Conservation (phyloP, 2,329 filamentous ascomycete genomes). For the Nigrospora oryzae region DNA sequence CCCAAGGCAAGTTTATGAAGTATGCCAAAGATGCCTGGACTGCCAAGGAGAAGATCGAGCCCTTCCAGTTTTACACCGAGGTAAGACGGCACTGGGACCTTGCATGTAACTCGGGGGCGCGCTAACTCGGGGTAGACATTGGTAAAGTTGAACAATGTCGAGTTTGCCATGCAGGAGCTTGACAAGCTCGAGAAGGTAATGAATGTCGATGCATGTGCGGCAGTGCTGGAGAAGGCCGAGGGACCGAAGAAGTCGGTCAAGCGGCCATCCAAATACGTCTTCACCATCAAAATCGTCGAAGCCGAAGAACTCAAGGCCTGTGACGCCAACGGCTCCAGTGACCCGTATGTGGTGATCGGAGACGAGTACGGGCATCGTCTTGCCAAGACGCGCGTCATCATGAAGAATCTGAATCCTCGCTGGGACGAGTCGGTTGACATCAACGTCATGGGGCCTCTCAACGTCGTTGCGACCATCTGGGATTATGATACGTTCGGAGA, state of each 20-base stretch:
- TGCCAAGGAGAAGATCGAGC: constrained; percentile 86
- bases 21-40: constrained; percentile 90
- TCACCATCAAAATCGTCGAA: constrained; percentile 97
- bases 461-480: constrained; percentile 95
- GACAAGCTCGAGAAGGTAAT: constrained; percentile 84
- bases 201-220: constrained; percentile 85
- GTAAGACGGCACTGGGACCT: constrained; percentile 37
- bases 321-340: constrained; percentile 86
- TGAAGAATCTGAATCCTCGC: constrained; percentile 81
- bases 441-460: constrained; percentile 81
- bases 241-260: constrained; percentile 58
- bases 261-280: constrained; percentile 82
- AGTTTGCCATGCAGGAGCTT: constrained; percentile 86
- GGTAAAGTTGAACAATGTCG: constrained; percentile 95
- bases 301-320: constrained; percentile 98
- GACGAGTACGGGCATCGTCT: constrained; percentile 97
- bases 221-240: constrained; percentile 66
- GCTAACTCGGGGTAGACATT: constrained; percentile 57
- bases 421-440: constrained; percentile 99
- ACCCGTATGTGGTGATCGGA: constrained; percentile 93
- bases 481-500: constrained; percentile 96
- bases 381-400: constrained; percentile 87
- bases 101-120: background rate
- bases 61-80: constrained; percentile 93
- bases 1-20: constrained; percentile 89